phyloP scores from a whole-genome alignment of 1,139 yeast genomes.

The Nakaseomyces nivariensis region DNA sequence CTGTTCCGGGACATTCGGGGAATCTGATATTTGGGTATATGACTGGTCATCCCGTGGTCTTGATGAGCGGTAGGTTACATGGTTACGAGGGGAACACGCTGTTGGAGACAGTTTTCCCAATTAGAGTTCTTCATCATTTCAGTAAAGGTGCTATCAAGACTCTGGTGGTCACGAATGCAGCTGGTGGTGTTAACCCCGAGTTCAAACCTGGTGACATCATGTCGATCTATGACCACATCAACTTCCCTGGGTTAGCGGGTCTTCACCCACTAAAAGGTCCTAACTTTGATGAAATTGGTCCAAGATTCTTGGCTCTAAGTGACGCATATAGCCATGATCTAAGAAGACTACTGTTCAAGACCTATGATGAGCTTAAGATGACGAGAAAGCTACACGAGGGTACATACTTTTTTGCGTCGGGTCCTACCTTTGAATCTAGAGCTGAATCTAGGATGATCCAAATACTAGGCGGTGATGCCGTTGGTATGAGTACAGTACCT shows the following conservation, averaged over 20 bases:
- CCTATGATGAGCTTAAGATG: constrained; percentile 43
- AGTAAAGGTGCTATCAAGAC: constrained; percentile 38
- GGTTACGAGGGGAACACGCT: constrained; percentile 85
- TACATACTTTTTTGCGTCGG: constrained; percentile 73
- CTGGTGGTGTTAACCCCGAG: constrained; percentile 69
- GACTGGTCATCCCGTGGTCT: constrained; percentile 67
- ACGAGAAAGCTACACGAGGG: constrained; percentile 74
- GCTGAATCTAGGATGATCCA: constrained; percentile 80
- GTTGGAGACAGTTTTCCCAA: constrained; percentile 75
- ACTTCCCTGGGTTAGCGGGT: constrained; percentile 85
- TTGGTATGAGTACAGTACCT: constrained; percentile 97
- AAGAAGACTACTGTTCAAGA: constrained; percentile 46
- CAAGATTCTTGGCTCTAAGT: constrained; percentile 76
- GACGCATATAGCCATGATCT: constrained; percentile 80
- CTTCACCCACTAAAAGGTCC: constrained; percentile 83
- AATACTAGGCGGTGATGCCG: constrained; percentile 79
- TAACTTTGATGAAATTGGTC: constrained; percentile 70
- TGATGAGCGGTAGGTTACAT: constrained; percentile 90
- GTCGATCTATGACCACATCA: constrained; percentile 82
- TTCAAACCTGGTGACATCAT: constrained; percentile 81
- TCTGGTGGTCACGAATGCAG: constrained; percentile 83
- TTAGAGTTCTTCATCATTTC: constrained; percentile 60
- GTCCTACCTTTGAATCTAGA: constrained; percentile 89
- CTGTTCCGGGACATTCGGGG: constrained; percentile 89
- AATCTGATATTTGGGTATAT: constrained; percentile 69